These are phyloP conservation scores for rapeseed (Brassica napus) DNA, from an alignment of 345 rosid species.

Conservation along the genomic window DNA sequence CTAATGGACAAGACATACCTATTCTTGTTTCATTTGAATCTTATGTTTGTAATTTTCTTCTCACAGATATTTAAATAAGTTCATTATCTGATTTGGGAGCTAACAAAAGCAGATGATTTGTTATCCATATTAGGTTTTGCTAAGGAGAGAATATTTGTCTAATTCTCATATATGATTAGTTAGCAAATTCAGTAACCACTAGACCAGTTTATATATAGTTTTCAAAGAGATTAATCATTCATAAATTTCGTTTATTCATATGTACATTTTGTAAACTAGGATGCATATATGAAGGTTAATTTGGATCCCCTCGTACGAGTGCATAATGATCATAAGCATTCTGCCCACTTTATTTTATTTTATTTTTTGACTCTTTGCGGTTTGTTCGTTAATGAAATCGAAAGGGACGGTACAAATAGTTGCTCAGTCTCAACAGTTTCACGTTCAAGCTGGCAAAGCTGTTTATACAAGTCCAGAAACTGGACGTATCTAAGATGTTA, in stretches of 20 bases:
- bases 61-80: background rate
- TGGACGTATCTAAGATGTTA: background rate
- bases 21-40: slow-evolving; percentile 36
- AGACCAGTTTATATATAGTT: background rate
- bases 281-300: background rate
- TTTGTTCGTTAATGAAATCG: slow-evolving; percentile 34
- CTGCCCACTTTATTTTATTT: background rate
- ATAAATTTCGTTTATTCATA: background rate
- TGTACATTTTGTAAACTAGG: background rate
- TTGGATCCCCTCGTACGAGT: background rate
- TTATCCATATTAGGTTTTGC: background rate
- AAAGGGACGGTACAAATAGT: slow-evolving; percentile 37
- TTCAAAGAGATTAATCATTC: background rate
- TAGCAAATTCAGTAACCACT: background rate
- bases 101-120: background rate
- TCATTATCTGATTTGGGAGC: background rate
- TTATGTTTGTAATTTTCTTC: slow-evolving; percentile 27
- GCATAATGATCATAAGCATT: background rate
- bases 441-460: slow-evolving; percentile 33
- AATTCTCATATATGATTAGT: background rate
- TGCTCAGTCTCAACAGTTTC: slow-evolving; percentile 37
- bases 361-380: slow-evolving; percentile 1
- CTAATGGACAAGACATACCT: slow-evolving; percentile 39
- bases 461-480: slow-evolving; percentile 22
- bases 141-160: no score